Conservation (phyloP, 441 rosid species). For the Melastoma candidum region DNA sequence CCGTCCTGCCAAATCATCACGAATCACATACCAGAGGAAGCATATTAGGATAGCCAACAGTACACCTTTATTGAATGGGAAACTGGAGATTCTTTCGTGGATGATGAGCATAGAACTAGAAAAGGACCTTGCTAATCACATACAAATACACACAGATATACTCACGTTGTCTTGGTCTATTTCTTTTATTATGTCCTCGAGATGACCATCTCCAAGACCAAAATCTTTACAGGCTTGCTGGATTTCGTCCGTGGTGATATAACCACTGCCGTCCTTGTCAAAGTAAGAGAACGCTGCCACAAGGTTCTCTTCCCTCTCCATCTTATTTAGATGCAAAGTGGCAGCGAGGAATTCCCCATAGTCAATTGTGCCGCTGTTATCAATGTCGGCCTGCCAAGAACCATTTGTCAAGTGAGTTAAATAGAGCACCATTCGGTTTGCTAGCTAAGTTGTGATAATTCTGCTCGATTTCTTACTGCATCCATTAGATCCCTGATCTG, state of each 20-base stretch:
- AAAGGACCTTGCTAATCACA: too few species aligned
- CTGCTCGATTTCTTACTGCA: slow-evolving; percentile 6
- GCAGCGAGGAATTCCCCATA: slow-evolving; percentile 15
- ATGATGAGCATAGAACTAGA: too few species aligned
- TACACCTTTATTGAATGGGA: too few species aligned
- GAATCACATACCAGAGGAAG: too few species aligned
- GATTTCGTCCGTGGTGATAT: slow-evolving; percentile 15
- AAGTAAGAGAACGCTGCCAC: slow-evolving; percentile 13
- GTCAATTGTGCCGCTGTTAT: slow-evolving; percentile 14
- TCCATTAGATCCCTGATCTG: slow-evolving; percentile 18
- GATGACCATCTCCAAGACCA: slow-evolving; percentile 13
- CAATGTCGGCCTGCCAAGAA: slow-evolving; percentile 14
- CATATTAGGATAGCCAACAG: too few species aligned
- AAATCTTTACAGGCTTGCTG: slow-evolving; percentile 17
- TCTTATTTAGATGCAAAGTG: slow-evolving; percentile 15
- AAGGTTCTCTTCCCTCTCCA: slow-evolving; percentile 18
- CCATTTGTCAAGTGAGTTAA: not conserved
- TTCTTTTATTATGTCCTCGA: slow-evolving; percentile 13
- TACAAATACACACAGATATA: not conserved
- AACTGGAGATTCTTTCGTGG: too few species aligned
- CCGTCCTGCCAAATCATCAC: slow-evolving; percentile 1
- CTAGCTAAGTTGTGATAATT: too few species aligned
- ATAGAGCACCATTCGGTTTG: not conserved
- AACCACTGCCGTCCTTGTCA: slow-evolving; percentile 15
- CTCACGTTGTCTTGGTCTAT: slow-evolving; percentile 15